Conservation (phyloP, 192 early-diverging fungal species). For the Coemansia sp. region DNA sequence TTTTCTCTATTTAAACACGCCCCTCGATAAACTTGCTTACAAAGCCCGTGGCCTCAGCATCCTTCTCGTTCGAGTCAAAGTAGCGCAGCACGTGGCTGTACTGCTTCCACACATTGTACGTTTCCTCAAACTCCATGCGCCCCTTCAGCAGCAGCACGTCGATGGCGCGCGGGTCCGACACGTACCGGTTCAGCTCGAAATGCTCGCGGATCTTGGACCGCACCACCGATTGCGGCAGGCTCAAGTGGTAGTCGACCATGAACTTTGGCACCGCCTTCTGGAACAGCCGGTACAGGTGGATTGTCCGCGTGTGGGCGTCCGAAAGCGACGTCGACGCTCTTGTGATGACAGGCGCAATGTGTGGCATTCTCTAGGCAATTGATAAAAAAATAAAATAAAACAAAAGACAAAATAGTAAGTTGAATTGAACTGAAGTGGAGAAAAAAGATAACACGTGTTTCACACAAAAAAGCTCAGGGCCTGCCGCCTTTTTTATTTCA, state of each 20-base stretch:
- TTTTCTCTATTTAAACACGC: slow-evolving; percentile 19
- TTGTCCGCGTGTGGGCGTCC: slow-evolving; percentile 62
- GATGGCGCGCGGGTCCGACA: slow-evolving; percentile 70
- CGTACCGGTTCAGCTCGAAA: slow-evolving; percentile 82
- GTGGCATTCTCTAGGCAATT: slow-evolving; percentile 23
- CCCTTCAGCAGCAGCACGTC: slow-evolving; percentile 89
- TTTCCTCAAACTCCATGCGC: slow-evolving; percentile 83
- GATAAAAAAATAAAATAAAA: too few relatives aligned
- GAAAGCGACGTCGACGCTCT: slow-evolving; percentile 59
- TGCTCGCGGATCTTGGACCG: slow-evolving; percentile 84
- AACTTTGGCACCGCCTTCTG: slow-evolving; percentile 66
- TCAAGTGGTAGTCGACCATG: slow-evolving; percentile 70
- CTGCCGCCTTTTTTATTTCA: neutral
- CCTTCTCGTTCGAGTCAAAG: slow-evolving; percentile 74
- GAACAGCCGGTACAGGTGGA: slow-evolving; percentile 72
- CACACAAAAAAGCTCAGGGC: neutral
- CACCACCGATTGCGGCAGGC: slow-evolving; percentile 67
- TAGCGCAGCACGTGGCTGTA: slow-evolving; percentile 83
- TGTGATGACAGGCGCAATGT: slow-evolving; percentile 42
- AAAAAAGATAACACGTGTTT: neutral
- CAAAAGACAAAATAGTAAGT: too few relatives aligned
- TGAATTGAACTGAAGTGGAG: too few relatives aligned
- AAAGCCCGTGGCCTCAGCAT: slow-evolving; percentile 68
- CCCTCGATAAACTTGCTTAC: slow-evolving; percentile 81
- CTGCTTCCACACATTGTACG: slow-evolving; percentile 91